Percentiles rank a stretch among this genome's conserved stretches.
These are phyloP conservation scores for Thermoascus crustaceus DNA, from an alignment of 2,329 filamentous ascomycete species.

Conservation along the genomic window DNA sequence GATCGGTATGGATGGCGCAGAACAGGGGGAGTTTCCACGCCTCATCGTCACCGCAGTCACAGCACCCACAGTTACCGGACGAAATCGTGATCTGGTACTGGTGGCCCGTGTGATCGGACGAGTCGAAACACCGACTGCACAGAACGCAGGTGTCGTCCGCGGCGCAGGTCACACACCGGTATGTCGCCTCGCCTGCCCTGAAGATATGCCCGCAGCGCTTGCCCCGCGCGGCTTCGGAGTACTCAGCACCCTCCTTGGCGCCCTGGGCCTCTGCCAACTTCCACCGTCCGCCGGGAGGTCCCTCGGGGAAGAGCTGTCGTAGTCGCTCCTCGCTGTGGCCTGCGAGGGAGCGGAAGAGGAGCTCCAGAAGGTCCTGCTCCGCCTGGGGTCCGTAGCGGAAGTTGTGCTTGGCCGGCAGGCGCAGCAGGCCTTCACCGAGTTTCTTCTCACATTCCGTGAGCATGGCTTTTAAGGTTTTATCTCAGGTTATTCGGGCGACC, in stretches of 20 bases:
- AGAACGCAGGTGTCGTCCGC: slow-evolving; percentile 92
- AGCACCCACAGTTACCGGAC: slow-evolving; percentile 87
- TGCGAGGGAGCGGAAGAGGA: slow-evolving; percentile 81
- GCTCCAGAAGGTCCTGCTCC: slow-evolving; percentile 61
- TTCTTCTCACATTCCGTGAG: slow-evolving; percentile 58
- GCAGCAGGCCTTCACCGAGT: slow-evolving; percentile 74
- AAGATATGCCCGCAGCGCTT: slow-evolving; percentile 97
- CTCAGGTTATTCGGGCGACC: slow-evolving; percentile 12
- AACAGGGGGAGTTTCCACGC: slow-evolving; percentile 77
- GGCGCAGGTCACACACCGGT: slow-evolving; percentile 88
- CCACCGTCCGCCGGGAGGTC: slow-evolving; percentile 56
- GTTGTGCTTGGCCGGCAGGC: slow-evolving; percentile 63
- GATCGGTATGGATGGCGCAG: slow-evolving; percentile 85
- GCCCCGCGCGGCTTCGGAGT: slow-evolving; percentile 81
- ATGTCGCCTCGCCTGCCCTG: slow-evolving; percentile 86
- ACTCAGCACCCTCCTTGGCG: slow-evolving; percentile 88
- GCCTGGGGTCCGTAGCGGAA: slow-evolving; percentile 70
- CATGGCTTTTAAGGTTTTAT: slow-evolving; percentile 30
- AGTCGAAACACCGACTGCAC: slow-evolving; percentile 88
- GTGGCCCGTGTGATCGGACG: slow-evolving; percentile 89
- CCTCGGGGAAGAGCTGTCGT: slow-evolving; percentile 71
- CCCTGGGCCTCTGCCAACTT: slow-evolving; percentile 83
- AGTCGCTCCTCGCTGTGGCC: slow-evolving; percentile 67
- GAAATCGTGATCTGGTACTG: slow-evolving; percentile 84
- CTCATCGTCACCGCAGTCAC: slow-evolving; percentile 92